A percentile compares a stretch with the other conserved stretches of the same genome.
phyloP scores from a whole-genome alignment of 1,284 basidiomycete genomes.

The Trichosporon coremiiforme region DNA sequence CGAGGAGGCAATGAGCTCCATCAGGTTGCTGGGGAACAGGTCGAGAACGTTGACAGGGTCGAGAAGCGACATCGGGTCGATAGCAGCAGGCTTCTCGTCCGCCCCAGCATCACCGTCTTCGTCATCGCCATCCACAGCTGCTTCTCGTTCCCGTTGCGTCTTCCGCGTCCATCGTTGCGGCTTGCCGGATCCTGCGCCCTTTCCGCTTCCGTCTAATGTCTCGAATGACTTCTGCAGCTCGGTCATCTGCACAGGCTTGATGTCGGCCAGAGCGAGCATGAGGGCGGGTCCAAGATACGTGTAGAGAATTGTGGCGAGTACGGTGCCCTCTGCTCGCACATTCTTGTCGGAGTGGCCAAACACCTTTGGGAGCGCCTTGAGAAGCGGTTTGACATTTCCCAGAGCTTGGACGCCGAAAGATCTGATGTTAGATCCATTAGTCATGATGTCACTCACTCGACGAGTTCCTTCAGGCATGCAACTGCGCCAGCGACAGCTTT shows the following conservation, averaged over 20 bases:
- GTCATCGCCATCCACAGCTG: slow-evolving; percentile 58
- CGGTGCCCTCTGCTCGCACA: slow-evolving; percentile 87
- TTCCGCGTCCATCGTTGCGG: slow-evolving; percentile 78
- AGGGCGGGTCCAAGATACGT: slow-evolving; percentile 86
- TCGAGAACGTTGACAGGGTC: slow-evolving; percentile 79
- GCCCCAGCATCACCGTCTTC: slow-evolving; percentile 38
- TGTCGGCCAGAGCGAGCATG: slow-evolving; percentile 80
- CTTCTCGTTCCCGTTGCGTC: slow-evolving; percentile 73
- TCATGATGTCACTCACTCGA: slow-evolving; percentile 59
- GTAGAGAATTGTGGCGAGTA: slow-evolving; percentile 77
- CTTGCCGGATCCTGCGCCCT: slow-evolving; percentile 76
- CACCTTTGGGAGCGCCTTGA: slow-evolving; percentile 87
- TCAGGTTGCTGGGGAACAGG: slow-evolving; percentile 74
- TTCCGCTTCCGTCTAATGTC: slow-evolving; percentile 75
- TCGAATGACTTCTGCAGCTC: slow-evolving; percentile 92
- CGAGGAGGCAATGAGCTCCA: slow-evolving; percentile 74
- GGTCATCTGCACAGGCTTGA: slow-evolving; percentile 98
- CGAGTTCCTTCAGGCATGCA: slow-evolving; percentile 75
- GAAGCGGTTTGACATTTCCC: slow-evolving; percentile 71
- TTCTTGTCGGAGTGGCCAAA: slow-evolving; percentile 95
- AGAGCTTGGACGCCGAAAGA: slow-evolving; percentile 78
- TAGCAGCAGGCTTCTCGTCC: slow-evolving; percentile 55
- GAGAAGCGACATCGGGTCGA: slow-evolving; percentile 80
- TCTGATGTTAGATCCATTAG: slow-evolving; percentile 57
- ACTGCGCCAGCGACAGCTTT: slow-evolving; percentile 87